Evolutionary conservation across 306 rosid species (phyloP).

Genomic region (Lathyrus tuberosus): DNA sequence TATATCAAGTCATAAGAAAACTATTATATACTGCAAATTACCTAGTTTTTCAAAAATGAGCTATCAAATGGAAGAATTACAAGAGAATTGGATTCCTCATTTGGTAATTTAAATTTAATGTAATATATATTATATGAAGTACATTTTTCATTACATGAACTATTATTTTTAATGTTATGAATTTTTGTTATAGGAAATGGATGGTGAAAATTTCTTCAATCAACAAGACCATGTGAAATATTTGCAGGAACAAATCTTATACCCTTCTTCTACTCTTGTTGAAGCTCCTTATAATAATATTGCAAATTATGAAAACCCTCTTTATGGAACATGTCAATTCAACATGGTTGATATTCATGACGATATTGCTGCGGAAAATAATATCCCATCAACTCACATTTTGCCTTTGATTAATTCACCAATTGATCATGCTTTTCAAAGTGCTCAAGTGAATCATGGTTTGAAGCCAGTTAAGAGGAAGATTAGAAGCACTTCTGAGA

Average conservation of each 20-base stretch:
- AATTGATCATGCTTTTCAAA: slow-evolving; percentile 5
- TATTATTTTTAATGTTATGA: background rate
- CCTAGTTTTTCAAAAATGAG: background rate
- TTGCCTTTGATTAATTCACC: background rate
- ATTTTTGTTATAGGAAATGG: slow-evolving; percentile 1
- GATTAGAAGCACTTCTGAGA: slow-evolving; percentile 13
- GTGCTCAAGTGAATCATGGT: background rate
- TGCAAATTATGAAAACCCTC: background rate
- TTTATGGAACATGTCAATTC: background rate
- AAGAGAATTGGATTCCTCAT: background rate
- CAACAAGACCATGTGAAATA: background rate
- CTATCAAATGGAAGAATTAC: slow-evolving; percentile 4
- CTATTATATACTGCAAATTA: background rate
- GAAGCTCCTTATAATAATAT: background rate
- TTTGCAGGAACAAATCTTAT: background rate
- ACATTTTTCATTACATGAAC: too few species aligned
- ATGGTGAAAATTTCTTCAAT: background rate
- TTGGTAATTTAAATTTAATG: slow-evolving; percentile 3
- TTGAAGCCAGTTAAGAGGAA: background rate
- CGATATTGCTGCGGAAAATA: background rate
- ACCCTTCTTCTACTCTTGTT: background rate
- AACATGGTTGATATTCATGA: background rate
- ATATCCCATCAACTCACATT: background rate
- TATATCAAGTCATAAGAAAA: background rate
- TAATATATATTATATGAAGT: background rate